Percentiles rank a stretch among this genome's conserved stretches.
Evolutionary conservation across 2,329 filamentous ascomycete species (phyloP).

Genomic region (Pochonia chlamydosporia): DNA sequence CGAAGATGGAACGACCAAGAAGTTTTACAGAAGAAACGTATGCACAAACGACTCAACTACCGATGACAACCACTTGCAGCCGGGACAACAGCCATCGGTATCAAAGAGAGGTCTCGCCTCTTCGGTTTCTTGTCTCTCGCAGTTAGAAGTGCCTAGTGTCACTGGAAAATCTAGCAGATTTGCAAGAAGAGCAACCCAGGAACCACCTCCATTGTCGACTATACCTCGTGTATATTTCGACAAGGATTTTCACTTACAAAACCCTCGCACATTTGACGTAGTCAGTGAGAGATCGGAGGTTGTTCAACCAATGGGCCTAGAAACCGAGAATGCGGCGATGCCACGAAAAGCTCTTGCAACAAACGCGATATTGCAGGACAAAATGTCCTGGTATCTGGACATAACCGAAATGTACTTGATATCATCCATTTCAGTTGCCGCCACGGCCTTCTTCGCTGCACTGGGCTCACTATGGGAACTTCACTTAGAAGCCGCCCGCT

Average conservation of each 20-base stretch:
- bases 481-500: slow-evolving; percentile 87
- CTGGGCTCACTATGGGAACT: slow-evolving; percentile 85
- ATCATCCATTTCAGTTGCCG: slow-evolving; percentile 90
- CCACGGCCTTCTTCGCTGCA: slow-evolving; percentile 92
- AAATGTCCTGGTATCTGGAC: slow-evolving; percentile 99
- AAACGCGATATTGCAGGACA: slow-evolving; percentile 96
- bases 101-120: slow-evolving; percentile 26
- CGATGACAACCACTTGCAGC: slow-evolving; percentile 25
- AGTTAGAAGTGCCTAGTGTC: slow-evolving; percentile 41
- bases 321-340: slow-evolving; percentile 28
- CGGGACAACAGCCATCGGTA: slow-evolving; percentile 11
- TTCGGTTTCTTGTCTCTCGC: slow-evolving; percentile 44
- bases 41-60: slow-evolving; percentile 33
- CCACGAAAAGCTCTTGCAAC: slow-evolving; percentile 85
- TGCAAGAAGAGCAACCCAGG: slow-evolving; percentile 57
- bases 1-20: slow-evolving; percentile 54
- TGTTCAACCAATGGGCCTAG: slow-evolving; percentile 65
- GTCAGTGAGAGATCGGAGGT: slow-evolving; percentile 95
- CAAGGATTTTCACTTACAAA: slow-evolving; percentile 89
- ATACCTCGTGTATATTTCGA: slow-evolving; percentile 94
- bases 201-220: slow-evolving; percentile 80
- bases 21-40: slow-evolving; percentile 35
- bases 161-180: slow-evolving; percentile 40
- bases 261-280: slow-evolving; percentile 91
- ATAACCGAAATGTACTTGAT: slow-evolving; percentile 97